These are phyloP conservation scores for Desmodesmus armatus DNA, from an alignment of 139 green algal genomes.

Conservation along the genomic window DNA sequence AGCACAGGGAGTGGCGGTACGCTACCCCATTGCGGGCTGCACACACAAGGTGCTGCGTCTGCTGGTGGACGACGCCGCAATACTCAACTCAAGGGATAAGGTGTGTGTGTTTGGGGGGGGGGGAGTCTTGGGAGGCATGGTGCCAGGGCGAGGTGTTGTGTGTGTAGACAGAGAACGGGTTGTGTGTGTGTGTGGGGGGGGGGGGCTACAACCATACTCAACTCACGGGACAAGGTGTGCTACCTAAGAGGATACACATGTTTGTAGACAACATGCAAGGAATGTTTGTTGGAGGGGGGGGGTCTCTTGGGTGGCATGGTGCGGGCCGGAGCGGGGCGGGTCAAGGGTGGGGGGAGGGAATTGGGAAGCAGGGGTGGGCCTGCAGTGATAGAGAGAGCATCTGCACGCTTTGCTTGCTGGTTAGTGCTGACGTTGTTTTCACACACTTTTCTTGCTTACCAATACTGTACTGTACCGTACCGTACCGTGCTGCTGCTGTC, in stretches of 20 bases:
- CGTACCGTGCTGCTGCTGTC: slow-evolving; percentile 27
- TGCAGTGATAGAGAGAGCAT: too few relatives aligned
- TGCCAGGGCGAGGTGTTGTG: background rate
- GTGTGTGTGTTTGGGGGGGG: slow-evolving; percentile 23
- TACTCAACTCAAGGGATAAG: slow-evolving; percentile 94
- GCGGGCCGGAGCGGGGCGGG: too few relatives aligned
- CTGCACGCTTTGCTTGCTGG: too few relatives aligned
- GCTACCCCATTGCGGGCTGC: slow-evolving; percentile 83
- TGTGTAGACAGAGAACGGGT: too few relatives aligned
- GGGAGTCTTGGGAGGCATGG: background rate
- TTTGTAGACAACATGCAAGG: background rate
- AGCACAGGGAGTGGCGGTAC: too few relatives aligned
- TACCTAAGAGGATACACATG: background rate
- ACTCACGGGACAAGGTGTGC: slow-evolving; percentile 67
- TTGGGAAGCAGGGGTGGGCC: too few relatives aligned
- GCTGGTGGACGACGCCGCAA: slow-evolving; percentile 78
- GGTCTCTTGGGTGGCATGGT: too few relatives aligned
- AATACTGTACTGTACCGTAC: too few relatives aligned
- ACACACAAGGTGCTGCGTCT: slow-evolving; percentile 84
- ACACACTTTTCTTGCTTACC: too few relatives aligned
- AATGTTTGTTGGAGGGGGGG: background rate
- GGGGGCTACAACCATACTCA: slow-evolving; percentile 89
- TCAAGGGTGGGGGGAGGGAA: too few relatives aligned
- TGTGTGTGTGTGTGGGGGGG: too few relatives aligned
- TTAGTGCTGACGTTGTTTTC: too few relatives aligned